phyloP scores from a whole-genome alignment of 2,329 filamentous ascomycete genomes.

The Colletotrichum sp. region DNA sequence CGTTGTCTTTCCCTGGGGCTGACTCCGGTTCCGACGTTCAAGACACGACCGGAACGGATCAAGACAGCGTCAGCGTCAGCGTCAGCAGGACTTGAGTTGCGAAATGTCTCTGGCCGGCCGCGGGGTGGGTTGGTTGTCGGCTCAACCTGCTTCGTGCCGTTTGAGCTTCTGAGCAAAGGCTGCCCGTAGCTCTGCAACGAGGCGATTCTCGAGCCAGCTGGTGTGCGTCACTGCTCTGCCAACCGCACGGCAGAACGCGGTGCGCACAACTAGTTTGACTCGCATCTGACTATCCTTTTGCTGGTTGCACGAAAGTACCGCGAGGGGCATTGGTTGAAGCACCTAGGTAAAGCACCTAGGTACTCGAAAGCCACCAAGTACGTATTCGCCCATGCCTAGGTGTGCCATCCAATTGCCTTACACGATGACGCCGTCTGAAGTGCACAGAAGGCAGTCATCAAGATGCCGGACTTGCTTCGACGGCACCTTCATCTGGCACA shows the following conservation, averaged over 20 bases:
- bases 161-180: background rate
- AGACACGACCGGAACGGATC: constrained; percentile 1
- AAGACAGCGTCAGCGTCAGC: background rate
- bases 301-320: background rate
- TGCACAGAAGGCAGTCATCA: background rate
- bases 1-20: constrained; percentile 1
- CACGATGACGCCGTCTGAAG: background rate
- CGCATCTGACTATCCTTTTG: background rate
- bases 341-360: background rate
- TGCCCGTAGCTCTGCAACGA: background rate
- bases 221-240: constrained; percentile 14
- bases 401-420: background rate
- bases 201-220: background rate
- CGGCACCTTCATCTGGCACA: background rate
- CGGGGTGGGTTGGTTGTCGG: background rate
- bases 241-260: background rate
- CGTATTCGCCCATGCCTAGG: background rate
- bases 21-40: background rate
- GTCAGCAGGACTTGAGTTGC: background rate
- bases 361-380: background rate
- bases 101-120: background rate
- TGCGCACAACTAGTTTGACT: background rate
- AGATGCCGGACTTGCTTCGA: background rate
- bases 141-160: background rate
- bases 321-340: background rate